phyloP scores from a whole-genome alignment of 2,329 filamentous ascomycete species.

The Aureobasidium sp. region DNA sequence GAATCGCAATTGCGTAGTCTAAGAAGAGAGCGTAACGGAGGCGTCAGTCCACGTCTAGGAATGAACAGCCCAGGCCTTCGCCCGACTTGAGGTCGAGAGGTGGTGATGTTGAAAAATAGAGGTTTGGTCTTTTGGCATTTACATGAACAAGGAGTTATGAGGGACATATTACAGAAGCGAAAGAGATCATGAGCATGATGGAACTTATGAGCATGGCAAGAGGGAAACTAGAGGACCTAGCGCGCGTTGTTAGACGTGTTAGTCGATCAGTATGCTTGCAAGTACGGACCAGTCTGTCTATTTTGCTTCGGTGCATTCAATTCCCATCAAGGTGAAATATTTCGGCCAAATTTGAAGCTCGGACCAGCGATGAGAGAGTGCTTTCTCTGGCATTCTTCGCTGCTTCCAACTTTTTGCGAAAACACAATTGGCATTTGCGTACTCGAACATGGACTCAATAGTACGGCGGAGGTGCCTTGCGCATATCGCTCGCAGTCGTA shows the following conservation, averaged over 20 bases:
- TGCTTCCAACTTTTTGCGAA: neutral
- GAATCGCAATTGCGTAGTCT: slow-evolving; percentile 16
- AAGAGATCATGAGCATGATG: slow-evolving; percentile 4
- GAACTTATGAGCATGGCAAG: neutral
- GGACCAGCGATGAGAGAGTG: neutral
- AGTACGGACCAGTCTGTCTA: neutral
- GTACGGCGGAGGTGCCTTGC: neutral
- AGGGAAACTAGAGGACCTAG: neutral
- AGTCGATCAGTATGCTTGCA: neutral
- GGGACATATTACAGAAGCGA: neutral
- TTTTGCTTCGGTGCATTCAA: neutral
- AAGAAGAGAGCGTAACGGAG: slow-evolving; percentile 14
- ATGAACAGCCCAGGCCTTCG: slow-evolving; percentile 8
- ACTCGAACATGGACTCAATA: neutral
- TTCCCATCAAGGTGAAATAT: slow-evolving; percentile 7
- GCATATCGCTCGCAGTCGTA: neutral
- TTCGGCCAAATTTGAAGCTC: neutral
- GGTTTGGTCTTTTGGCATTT: neutral
- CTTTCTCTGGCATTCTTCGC: neutral
- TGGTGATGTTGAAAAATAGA: neutral
- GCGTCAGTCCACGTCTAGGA: slow-evolving; percentile 5
- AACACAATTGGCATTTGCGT: neutral
- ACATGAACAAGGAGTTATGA: neutral
- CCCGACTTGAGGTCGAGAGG: neutral
- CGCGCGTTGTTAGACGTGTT: neutral